Evolutionary conservation across 768 basidiomycete genomes (phyloP), one percentile per base, ranked within the genome.

Genomic region (Kwoniella heveanensis): DNA sequence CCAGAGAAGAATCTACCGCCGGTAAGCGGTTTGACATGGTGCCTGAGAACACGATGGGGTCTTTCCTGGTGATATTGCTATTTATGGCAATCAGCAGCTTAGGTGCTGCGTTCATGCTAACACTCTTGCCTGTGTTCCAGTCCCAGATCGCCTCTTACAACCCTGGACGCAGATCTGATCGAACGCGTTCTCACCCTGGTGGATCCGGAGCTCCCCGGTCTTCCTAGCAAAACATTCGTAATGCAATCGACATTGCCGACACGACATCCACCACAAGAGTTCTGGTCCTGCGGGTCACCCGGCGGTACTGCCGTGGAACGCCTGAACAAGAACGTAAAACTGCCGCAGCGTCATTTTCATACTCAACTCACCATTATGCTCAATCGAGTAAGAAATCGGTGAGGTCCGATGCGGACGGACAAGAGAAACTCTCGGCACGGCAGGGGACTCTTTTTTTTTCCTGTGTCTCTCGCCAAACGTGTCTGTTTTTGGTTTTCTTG

Each of bases 21-120:
- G 48, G 48, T 26, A 49, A 49, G 48, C 48, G 48, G 25, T 22
- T 24, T 47, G 46, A 19, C 15, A 47, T 22, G 46, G 46, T 47
- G 19, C 46, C 46, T 47, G 46, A 47, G 19, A 22, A 19, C 46
- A 8, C 19, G 46, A 36, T 7, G 32, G 13, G 6, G 32, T n/a
- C 32, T 6, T 13, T 13, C 7, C 32, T 47, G 19, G 7, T 24
- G 32, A 32, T 49, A 24, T 49, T 22, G 10, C 48, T 49, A 49
- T 49, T 49, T 24, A 15, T 44, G 39, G 39, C 39, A 44, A 36
- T 13, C 32, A n/a, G n/a, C n/a, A n/a, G n/a, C n/a, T n/a, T n/a
- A n/a, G n/a, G n/a, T n/a, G n/a, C n/a, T n/a, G n/a, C n/a, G n/a
- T n/a, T n/a, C n/a, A n/a, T n/a, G n/a, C n/a, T n/a, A n/a, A n/a